Base-by-base conservation (phyloP, 176 grass and related monocot species). In the Oryza coarctata region DNA sequence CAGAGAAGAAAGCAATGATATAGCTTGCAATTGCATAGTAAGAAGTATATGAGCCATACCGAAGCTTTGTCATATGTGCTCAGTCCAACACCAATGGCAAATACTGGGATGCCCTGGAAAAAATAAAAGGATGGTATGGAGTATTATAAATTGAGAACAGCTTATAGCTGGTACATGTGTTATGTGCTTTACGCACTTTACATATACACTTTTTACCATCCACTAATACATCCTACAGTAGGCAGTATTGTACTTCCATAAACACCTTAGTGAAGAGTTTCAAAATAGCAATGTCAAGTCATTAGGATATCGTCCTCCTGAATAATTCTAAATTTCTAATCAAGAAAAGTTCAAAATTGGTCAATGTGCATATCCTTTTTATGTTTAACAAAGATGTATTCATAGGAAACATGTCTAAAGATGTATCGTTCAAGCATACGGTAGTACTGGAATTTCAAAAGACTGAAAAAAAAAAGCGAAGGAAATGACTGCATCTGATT, bases 11-110 rank as follows among this genome's bases (percentile, higher is more conserved):
- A 81, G 39, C 27, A 3, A 36, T 28, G 68, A 27, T 12, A 71
- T 34, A 3, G 71, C 75, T 50, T 44, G 29, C 14, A 20, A 49
- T 39, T 44, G 36, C 40, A 34, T 40, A 55, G 20, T 52, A 77
- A 87, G 43, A 70, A 84, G 23, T 50, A 55, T 49, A 61, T 36
- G 34, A 79, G 27, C 41, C 89, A 76, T 98, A 98, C 95, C 36
- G 90, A 93, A 84, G 92, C 86, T 89, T 94, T 98, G 82, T 94
- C 86, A 27, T 86, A 98, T 86, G 92, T 91, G 82, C 95, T 98
- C 50, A 85, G 86, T 58, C 95, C 95, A 91, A 94, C 86, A 82
- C 95, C 92, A 72, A 93, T 57, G 31, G 87, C 95, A 91, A 94
- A 91, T 73, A 95, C 90, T 68, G 95, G 95, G 45, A 86, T 65